Conservation (phyloP, 805 yeast genomes). For the Candida succiphila region DNA sequence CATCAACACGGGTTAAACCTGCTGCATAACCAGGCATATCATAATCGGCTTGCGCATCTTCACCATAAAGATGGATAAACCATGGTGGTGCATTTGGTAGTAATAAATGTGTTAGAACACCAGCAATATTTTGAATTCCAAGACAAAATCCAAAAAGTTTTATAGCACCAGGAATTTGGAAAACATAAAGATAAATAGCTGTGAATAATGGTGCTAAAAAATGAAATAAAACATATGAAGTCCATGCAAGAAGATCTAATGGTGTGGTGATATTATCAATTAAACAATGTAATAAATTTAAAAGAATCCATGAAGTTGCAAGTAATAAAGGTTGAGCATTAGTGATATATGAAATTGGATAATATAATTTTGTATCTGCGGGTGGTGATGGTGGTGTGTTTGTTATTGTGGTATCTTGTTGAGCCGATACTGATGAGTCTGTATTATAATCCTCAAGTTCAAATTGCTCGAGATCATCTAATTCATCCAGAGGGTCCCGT, state of each 20-base stretch:
- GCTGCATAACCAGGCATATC: slow-evolving; percentile 64
- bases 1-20: slow-evolving; percentile 56
- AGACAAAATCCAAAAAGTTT: slow-evolving; percentile 42
- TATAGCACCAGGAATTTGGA: slow-evolving; percentile 56
- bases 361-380: slow-evolving; percentile 2
- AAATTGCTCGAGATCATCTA: not conserved
- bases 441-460: too few species aligned
- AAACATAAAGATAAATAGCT: slow-evolving; percentile 52
- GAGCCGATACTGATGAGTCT: slow-evolving; percentile 2
- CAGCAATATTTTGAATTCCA: slow-evolving; percentile 51
- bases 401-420: not conserved
- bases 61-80: slow-evolving; percentile 56
- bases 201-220: slow-evolving; percentile 52
- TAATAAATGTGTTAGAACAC: slow-evolving; percentile 48
- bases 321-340: slow-evolving; percentile 29
- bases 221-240: slow-evolving; percentile 52
- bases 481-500: too few species aligned
- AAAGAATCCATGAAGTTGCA: slow-evolving; percentile 34
- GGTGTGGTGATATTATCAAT: slow-evolving; percentile 28
- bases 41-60: slow-evolving; percentile 44
- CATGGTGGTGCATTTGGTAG: slow-evolving; percentile 73
- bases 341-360: slow-evolving; percentile 16
- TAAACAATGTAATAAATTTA: slow-evolving; percentile 35
- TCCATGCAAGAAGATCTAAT: slow-evolving; percentile 51
- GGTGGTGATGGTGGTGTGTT: not conserved